Evolutionary conservation across 2,329 filamentous ascomycete species (phyloP).

Genomic region (Diatrype stigma): DNA sequence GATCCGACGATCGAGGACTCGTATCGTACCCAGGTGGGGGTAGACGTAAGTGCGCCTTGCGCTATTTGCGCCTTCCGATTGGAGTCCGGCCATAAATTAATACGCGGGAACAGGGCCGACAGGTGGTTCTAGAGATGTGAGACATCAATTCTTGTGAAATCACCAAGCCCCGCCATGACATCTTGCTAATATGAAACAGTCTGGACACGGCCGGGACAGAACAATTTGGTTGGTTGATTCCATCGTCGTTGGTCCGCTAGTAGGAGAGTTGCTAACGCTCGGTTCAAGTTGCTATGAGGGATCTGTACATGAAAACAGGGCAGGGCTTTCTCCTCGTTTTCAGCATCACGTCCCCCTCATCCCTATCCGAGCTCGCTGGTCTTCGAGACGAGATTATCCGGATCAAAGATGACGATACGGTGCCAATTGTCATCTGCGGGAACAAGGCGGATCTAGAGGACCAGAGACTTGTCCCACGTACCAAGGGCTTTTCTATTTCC

Average conservation of each 20-base stretch:
- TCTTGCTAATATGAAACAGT: slow-evolving; percentile 39
- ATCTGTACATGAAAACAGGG: slow-evolving; percentile 89
- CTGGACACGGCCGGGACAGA: slow-evolving; percentile 89
- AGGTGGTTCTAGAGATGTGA: slow-evolving; percentile 87
- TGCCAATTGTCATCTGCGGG: slow-evolving; percentile 85
- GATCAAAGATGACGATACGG: slow-evolving; percentile 82
- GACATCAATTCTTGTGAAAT: slow-evolving; percentile 26
- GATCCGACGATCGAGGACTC: slow-evolving; percentile 77
- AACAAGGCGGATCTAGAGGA: slow-evolving; percentile 92
- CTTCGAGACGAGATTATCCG: slow-evolving; percentile 86
- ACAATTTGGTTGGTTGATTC: slow-evolving; percentile 72
- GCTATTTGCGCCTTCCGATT: slow-evolving; percentile 8
- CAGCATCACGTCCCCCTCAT: slow-evolving; percentile 81
- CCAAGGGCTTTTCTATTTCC: slow-evolving; percentile 78
- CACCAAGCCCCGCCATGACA: slow-evolving; percentile 16
- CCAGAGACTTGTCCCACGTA: slow-evolving; percentile 71
- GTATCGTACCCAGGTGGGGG: slow-evolving; percentile 69
- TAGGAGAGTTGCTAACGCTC: slow-evolving; percentile 10
- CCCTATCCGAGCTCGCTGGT: slow-evolving; percentile 75
- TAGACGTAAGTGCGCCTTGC: slow-evolving; percentile 65
- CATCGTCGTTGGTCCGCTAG: slow-evolving; percentile 5
- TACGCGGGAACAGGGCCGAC: slow-evolving; percentile 60
- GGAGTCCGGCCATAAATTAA: slow-evolving; percentile 24
- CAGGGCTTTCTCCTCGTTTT: slow-evolving; percentile 91
- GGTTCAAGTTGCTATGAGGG: slow-evolving; percentile 58